Conservation (phyloP, 495 filamentous ascomycete genomes). For the Penicillium antarcticum region DNA sequence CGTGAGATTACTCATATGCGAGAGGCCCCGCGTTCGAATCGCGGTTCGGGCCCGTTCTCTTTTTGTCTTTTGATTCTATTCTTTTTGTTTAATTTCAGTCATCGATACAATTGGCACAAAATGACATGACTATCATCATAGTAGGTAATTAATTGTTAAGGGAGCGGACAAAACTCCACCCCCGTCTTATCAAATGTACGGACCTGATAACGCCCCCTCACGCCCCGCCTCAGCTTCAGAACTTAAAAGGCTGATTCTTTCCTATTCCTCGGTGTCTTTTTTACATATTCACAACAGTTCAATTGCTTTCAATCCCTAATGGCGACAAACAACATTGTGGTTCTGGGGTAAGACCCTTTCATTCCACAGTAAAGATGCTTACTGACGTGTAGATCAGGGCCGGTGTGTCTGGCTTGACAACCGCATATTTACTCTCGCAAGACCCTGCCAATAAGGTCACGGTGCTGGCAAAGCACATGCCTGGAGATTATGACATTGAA, state of each 20-base stretch:
- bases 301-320: constrained; percentile 14
- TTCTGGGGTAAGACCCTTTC: constrained; percentile 55
- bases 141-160: no score
- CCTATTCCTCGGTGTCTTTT: neutral
- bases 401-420: constrained; percentile 90
- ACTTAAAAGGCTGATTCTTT: neutral
- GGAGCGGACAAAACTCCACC: no score
- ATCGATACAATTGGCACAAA: no score
- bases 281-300: no score
- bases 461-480: constrained; percentile 93
- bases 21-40: no score
- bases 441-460: constrained; percentile 68
- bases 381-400: constrained; percentile 54
- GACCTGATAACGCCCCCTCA: constrained; percentile 1
- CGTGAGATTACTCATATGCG: no score
- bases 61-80: no score
- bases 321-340: constrained; percentile 54
- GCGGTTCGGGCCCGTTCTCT: no score
- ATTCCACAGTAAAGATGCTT: neutral
- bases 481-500: constrained; percentile 95
- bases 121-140: no score
- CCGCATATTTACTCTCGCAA: constrained; percentile 76
- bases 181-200: neutral
- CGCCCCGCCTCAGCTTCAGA: neutral
- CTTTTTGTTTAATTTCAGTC: no score